Conservation (phyloP, 2,329 filamentous ascomycete species). For the Talaromyces sp. region DNA sequence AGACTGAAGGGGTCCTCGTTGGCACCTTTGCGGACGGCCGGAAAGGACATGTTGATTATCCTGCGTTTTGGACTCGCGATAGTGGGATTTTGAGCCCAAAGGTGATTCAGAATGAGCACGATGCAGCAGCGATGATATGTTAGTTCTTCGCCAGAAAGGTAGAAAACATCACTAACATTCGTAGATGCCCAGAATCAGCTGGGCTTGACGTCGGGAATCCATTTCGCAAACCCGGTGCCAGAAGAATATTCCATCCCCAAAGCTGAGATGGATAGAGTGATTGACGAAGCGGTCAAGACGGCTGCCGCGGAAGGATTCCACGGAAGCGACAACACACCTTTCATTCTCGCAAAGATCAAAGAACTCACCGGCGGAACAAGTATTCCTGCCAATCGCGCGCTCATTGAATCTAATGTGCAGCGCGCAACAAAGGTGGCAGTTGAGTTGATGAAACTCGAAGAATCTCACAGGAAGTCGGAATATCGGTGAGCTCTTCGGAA, state of each 20-base stretch:
- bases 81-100: conserved; percentile 77
- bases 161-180: neutral
- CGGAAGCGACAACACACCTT: conserved; percentile 80
- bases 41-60: conserved; percentile 71
- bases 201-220: conserved; percentile 70
- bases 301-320: conserved; percentile 62
- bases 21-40: conserved; percentile 86
- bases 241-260: conserved; percentile 65
- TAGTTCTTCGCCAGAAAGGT: conserved; percentile 29
- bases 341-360: conserved; percentile 72
- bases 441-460: conserved; percentile 56
- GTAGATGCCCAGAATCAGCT: conserved; percentile 68
- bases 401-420: conserved; percentile 64
- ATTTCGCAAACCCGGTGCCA: conserved; percentile 88
- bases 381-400: conserved; percentile 67
- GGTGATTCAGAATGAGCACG: conserved; percentile 67
- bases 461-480: conserved; percentile 24
- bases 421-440: conserved; percentile 63
- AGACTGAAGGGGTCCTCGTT: conserved; percentile 70
- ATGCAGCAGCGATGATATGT: conserved; percentile 86
- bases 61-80: conserved; percentile 87
- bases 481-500: conserved; percentile 39
- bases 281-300: conserved; percentile 64
- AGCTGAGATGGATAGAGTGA: conserved; percentile 64
- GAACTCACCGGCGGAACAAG: conserved; percentile 70